phyloP scores from a whole-genome alignment of 176 grass and related monocot species.

The Alloteropsis semialata region DNA sequence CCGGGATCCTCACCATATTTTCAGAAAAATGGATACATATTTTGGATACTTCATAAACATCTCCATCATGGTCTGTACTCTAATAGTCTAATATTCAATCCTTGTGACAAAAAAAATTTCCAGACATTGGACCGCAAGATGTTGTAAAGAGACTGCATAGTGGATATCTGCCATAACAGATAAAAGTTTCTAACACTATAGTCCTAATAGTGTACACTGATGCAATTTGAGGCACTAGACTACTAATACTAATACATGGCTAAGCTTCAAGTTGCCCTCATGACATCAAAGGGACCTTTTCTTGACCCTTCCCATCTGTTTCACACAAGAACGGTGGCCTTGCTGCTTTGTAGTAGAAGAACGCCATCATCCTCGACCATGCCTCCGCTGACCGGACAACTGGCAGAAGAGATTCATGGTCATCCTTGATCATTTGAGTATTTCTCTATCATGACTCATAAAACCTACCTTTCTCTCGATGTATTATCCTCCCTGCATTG shows the following conservation, averaged over 20 bases:
- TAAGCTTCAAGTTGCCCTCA: slow-evolving; percentile 22
- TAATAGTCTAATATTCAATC: not conserved
- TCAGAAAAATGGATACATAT: not conserved
- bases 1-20: not conserved
- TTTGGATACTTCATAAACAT: not conserved
- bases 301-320: slow-evolving; percentile 57
- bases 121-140: not conserved
- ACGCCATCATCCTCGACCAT: slow-evolving; percentile 82
- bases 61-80: not conserved
- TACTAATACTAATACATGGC: not conserved
- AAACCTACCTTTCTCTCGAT: slow-evolving; percentile 75
- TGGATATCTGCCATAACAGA: not conserved
- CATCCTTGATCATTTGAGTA: not conserved
- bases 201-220: slow-evolving; percentile 2
- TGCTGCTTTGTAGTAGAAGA: slow-evolving; percentile 88
- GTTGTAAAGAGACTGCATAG: not conserved
- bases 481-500: slow-evolving; percentile 82
- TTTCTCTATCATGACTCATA: not conserved
- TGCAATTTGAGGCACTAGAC: not conserved
- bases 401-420: slow-evolving; percentile 3
- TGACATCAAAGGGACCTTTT: slow-evolving; percentile 74
- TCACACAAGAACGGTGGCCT: slow-evolving; percentile 73
- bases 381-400: slow-evolving; percentile 70
- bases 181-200: not conserved
- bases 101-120: not conserved